Evolutionary conservation across 371 early-diverging fungal genomes (phyloP).

Genomic region (Mortierella sp.): DNA sequence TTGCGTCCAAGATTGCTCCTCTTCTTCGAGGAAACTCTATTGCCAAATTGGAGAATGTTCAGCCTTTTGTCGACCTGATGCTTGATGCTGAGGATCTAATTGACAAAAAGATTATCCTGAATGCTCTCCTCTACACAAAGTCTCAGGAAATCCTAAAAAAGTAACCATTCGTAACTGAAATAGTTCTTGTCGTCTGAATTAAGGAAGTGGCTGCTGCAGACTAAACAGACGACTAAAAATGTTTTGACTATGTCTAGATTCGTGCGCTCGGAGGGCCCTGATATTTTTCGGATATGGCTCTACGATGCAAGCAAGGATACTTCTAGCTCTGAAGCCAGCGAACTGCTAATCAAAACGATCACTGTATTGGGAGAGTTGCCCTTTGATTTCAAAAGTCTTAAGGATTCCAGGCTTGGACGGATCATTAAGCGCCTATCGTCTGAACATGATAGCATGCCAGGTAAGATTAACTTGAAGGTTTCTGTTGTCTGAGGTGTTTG

Average conservation of each 20-base stretch:
- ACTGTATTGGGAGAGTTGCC: conserved; percentile 12
- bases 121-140: conserved; percentile 21
- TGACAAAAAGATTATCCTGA: conserved; percentile 24
- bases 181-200: too few species aligned
- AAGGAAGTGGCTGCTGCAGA: too few species aligned
- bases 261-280: conserved; percentile 9
- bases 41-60: not conserved
- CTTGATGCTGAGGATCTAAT: not conserved
- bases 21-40: conserved; percentile 24
- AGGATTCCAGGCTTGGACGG: not conserved
- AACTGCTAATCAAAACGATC: conserved; percentile 8
- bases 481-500: too few species aligned
- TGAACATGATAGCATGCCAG: conserved; percentile 2
- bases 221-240: too few species aligned
- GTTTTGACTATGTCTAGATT: conserved; percentile 9
- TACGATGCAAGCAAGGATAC: conserved; percentile 10
- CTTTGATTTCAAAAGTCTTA: conserved; percentile 6
- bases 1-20: conserved; percentile 3
- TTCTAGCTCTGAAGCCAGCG: not conserved
- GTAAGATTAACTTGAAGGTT: too few species aligned
- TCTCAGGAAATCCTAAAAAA: conserved; percentile 5
- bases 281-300: conserved; percentile 12
- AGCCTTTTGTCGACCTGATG: conserved; percentile 21
- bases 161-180: conserved; percentile 3
- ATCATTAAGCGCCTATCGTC: conserved; percentile 5